Conservation (phyloP, 2,329 filamentous ascomycete genomes). For the Cladophialophora yegresii region DNA sequence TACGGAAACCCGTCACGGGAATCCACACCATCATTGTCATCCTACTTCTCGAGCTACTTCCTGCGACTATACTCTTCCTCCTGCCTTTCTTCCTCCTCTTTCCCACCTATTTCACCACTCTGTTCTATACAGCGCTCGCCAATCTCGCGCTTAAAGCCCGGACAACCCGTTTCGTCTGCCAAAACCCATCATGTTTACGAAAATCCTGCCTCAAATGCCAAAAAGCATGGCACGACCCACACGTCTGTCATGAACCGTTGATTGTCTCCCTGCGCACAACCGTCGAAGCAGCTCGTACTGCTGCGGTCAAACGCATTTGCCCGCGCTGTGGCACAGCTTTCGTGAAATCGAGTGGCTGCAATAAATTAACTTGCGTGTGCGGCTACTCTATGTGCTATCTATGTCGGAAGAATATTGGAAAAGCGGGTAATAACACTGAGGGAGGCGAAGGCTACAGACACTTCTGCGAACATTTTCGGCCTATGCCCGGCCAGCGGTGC, state of each 20-base stretch:
- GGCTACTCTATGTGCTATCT: constrained; percentile 99
- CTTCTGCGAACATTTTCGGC: constrained; percentile 94
- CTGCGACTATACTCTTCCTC: constrained; percentile 57
- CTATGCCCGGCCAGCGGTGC: constrained; percentile 73
- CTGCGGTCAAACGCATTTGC: constrained; percentile 92
- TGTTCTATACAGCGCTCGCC: constrained; percentile 60
- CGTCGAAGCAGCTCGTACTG: constrained; percentile 88
- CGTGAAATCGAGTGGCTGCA: constrained; percentile 91
- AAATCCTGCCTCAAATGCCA: constrained; percentile 78
- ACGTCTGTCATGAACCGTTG: constrained; percentile 84
- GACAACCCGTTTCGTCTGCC: constrained; percentile 76
- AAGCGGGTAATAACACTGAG: constrained; percentile 31
- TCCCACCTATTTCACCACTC: constrained; percentile 54
- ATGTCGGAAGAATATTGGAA: constrained; percentile 64
- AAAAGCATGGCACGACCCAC: constrained; percentile 83
- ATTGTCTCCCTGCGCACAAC: constrained; percentile 80
- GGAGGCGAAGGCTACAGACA: constrained; percentile 76
- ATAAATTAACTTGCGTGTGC: constrained; percentile 93
- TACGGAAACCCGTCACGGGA: constrained; percentile 57
- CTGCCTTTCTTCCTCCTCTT: constrained; percentile 57
- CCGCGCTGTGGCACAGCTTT: constrained; percentile 88
- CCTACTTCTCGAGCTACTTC: constrained; percentile 48
- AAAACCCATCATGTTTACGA: constrained; percentile 66
- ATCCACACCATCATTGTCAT: constrained; percentile 54
- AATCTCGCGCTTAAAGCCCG: constrained; percentile 70